Evolutionary conservation across 768 basidiomycete genomes (phyloP).

Genomic region (Russula earlei): DNA sequence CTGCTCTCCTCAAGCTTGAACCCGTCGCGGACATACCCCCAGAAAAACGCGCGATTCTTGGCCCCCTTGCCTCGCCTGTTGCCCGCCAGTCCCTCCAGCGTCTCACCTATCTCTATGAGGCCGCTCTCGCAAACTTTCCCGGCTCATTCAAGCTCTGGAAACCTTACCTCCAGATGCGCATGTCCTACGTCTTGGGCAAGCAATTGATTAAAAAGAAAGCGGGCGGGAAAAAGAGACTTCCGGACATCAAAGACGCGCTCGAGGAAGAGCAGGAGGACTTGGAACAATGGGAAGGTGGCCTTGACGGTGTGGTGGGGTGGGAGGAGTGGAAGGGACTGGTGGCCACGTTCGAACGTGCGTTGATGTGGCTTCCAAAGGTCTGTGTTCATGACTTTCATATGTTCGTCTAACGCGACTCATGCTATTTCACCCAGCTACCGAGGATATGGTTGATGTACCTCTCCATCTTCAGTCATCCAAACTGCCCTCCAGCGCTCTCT

Average conservation of each 20-base stretch:
- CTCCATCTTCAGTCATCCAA: slow-evolving; percentile 80
- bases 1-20: slow-evolving; percentile 48
- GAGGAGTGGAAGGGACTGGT: slow-evolving; percentile 90
- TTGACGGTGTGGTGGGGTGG: slow-evolving; percentile 89
- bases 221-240: slow-evolving; percentile 86
- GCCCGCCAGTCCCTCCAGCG: slow-evolving; percentile 73
- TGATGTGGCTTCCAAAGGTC: slow-evolving; percentile 92
- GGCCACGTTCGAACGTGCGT: slow-evolving; percentile 81
- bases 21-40: slow-evolving; percentile 37
- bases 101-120: slow-evolving; percentile 87
- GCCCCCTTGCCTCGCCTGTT: slow-evolving; percentile 65
- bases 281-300: slow-evolving; percentile 76
- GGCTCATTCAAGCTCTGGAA: slow-evolving; percentile 95
- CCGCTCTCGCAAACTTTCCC: slow-evolving; percentile 80
- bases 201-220: slow-evolving; percentile 61
- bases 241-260: slow-evolving; percentile 82
- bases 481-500: slow-evolving; percentile 75
- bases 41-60: slow-evolving; percentile 53
- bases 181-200: slow-evolving; percentile 79
- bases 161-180: slow-evolving; percentile 75
- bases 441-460: slow-evolving; percentile 91
- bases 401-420: background rate
- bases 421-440: slow-evolving; percentile 53
- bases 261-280: slow-evolving; percentile 75
- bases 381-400: slow-evolving; percentile 28